Base-by-base conservation (phyloP, 1,284 basidiomycete species). In the Tilletia caries region DNA sequence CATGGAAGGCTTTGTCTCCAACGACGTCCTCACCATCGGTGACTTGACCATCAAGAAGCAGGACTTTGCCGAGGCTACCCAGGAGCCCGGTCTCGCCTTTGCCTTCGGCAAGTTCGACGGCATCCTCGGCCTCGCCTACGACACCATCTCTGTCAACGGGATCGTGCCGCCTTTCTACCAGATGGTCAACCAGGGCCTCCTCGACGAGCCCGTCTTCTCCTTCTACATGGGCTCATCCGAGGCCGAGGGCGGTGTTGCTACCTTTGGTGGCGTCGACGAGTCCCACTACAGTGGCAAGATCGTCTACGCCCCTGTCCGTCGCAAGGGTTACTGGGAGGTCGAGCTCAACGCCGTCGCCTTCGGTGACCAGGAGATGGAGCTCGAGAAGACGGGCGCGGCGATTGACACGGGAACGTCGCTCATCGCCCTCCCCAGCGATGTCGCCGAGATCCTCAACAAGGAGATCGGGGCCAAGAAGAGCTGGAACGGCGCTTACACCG, bases 371-470 rank as follows among this genome's bases (percentile, higher is more conserved):
- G 79, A 78, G 68, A 76, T 98, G 69, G 93, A 95, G 84, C 89
- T 98, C 32, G 87, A 92, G 85, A 90, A 90, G 83, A 88, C 97
- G 70, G 82, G 86, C 5, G 94, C 97, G 71, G 95, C 93, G 69
- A 87, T 90, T 66, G 95, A 76, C 74, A 77, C 78, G 89, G 92
- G 93, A 69, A 95, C 93, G 66, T 93, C 92, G 15, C 86, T 95
- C 72, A 95, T 96, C 75, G 93, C 90, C 66, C 87, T 96, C 70
- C 96, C 96, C 70, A 90, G 90, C 71, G 95, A 98, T 82, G 88
- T 98, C 68, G 94, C 95, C 71, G 96, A 98, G 86, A 93, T 99
- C 91, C 86, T 99, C 79, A 98, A 99, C 87, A 89, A 92, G 69
- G 91, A 95, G 85, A 87, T 84, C 76, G 87, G 85, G 64, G 73